Percentiles rank a stretch among this genome's conserved stretches.
phyloP scores from a whole-genome alignment of 2,329 filamentous ascomycete species.

The Mycogone perniciosa region DNA sequence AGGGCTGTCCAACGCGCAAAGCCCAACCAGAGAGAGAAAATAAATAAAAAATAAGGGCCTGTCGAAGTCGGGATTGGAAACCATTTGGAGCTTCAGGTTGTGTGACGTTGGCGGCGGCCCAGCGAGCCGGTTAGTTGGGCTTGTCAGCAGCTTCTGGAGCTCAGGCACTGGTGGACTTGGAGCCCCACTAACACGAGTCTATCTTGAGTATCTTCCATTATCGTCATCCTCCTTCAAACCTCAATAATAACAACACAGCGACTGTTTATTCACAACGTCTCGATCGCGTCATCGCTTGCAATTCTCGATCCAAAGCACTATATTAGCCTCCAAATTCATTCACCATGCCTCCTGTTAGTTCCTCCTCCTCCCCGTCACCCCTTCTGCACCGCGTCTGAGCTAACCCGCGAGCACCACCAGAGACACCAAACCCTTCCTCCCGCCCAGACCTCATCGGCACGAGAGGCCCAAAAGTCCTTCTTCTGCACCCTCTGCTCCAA shows the following conservation, averaged over 20 bases:
- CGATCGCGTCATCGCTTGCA: not conserved
- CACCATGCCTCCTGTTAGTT: constrained; percentile 51
- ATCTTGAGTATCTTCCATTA: not conserved
- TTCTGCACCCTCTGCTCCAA: constrained; percentile 87
- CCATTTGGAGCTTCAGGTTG: not conserved
- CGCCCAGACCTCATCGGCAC: constrained; percentile 57
- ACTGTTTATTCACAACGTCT: not conserved
- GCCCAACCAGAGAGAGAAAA: no score
- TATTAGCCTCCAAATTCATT: not conserved
- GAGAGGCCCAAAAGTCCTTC: constrained; percentile 72
- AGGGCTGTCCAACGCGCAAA: not conserved
- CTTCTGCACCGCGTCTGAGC: constrained; percentile 42
- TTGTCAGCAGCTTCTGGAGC: not conserved
- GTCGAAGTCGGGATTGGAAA: no score
- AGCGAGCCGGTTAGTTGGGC: not conserved
- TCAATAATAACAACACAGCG: not conserved
- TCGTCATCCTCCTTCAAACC: not conserved
- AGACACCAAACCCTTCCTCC: constrained; percentile 52
- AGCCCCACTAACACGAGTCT: not conserved
- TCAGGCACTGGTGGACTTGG: not conserved
- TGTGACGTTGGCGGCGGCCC: constrained; percentile 22
- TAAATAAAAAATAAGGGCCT: not conserved
- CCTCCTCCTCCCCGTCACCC: constrained; percentile 18
- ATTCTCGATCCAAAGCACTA: not conserved
- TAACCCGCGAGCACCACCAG: constrained; percentile 25